Percentiles rank a stretch among this genome's conserved stretches.
Conservation (phyloP, 495 filamentous ascomycete genomes). For the Pseudomonodictys pantanalensis region DNA sequence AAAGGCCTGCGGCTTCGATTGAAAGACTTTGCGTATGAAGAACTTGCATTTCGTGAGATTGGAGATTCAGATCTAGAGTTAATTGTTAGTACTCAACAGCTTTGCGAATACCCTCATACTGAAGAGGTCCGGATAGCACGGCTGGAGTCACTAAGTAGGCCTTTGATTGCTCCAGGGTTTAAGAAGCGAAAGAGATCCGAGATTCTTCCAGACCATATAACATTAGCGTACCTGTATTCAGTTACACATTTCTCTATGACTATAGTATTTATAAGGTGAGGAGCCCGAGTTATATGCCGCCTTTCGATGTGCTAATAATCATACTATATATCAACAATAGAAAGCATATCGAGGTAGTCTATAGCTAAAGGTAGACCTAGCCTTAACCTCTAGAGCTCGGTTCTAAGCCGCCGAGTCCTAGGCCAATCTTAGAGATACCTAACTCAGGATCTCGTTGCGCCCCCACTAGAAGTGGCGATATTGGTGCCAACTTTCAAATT, state of each 20-base stretch:
- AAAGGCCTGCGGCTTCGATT: constrained; percentile 10
- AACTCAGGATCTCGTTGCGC: not conserved
- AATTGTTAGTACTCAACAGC: not conserved
- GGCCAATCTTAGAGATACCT: not conserved
- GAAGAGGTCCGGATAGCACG: not conserved
- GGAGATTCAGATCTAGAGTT: constrained; percentile 2
- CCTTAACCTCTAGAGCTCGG: not conserved
- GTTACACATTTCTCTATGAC: not conserved
- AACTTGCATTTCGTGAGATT: constrained; percentile 1
- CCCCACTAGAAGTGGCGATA: not conserved
- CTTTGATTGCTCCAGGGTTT: not conserved
- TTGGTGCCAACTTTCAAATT: not conserved
- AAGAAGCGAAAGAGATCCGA: constrained; percentile 5
- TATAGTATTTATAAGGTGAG: not conserved
- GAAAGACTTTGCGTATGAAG: constrained; percentile 10
- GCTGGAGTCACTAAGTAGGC: not conserved
- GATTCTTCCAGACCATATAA: constrained; percentile 2
- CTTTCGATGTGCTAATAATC: not conserved
- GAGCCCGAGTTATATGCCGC: not conserved
- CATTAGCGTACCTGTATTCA: not conserved
- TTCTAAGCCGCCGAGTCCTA: not conserved
- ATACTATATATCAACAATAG: not conserved
- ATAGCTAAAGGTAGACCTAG: not conserved
- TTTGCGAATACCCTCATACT: not conserved
- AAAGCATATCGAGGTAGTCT: not conserved